phyloP scores from a whole-genome alignment of 257 asterid genomes.

The Rehmannia glutinosa region DNA sequence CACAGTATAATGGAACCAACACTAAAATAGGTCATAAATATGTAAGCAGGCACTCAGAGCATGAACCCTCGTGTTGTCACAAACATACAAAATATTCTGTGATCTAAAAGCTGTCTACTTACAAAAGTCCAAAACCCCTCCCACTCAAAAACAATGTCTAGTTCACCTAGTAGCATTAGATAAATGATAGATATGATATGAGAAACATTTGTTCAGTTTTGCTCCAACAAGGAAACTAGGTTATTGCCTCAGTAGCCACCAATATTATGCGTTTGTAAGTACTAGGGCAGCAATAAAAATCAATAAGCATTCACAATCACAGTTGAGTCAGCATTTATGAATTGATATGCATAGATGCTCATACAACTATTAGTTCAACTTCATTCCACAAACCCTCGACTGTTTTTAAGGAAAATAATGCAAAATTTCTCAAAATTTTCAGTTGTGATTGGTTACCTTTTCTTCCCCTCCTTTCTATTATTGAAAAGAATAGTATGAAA shows the following conservation, averaged over 20 bases:
- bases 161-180: background rate
- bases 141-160: background rate
- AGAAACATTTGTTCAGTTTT: no score
- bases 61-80: background rate
- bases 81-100: background rate
- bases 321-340: background rate
- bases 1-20: background rate
- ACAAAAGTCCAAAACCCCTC: background rate
- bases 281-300: background rate
- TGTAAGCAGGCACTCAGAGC: background rate
- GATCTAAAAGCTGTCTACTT: background rate
- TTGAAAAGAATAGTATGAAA: no score
- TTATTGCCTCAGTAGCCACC: slow-evolving; percentile 8
- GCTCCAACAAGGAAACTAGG: no score
- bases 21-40: background rate
- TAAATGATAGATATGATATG: background rate
- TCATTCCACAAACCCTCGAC: slow-evolving; percentile 11
- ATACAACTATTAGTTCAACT: background rate
- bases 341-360: slow-evolving; percentile 14
- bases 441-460: no score
- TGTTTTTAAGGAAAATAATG: background rate
- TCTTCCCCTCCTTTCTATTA: no score
- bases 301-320: background rate
- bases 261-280: background rate
- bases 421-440: no score